phyloP scores from a whole-genome alignment of 352 stramenopile genomes.

The Phytopythium chamaehyphon region DNA sequence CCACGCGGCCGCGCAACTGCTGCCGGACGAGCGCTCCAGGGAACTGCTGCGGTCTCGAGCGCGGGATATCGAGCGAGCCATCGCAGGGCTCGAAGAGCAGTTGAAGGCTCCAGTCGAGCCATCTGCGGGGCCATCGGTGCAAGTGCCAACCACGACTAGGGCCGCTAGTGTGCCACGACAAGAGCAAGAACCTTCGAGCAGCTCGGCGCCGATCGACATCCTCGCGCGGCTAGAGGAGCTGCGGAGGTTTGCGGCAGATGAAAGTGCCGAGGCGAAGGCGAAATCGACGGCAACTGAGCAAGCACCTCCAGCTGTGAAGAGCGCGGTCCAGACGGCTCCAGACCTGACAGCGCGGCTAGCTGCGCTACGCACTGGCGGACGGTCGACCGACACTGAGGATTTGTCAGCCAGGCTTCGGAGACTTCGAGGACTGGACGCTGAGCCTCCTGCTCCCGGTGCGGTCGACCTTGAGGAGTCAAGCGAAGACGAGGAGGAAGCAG shows the following conservation, averaged over 20 bases:
- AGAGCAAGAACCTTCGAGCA: background rate
- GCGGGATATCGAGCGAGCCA: constrained; percentile 28
- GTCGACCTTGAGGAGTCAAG: background rate
- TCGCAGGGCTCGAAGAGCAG: constrained; percentile 14
- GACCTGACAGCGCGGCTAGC: constrained; percentile 39
- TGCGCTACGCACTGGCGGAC: constrained; percentile 41
- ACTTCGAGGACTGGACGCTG: constrained; percentile 16
- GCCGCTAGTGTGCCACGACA: background rate
- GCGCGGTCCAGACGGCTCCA: background rate
- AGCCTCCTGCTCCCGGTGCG: background rate
- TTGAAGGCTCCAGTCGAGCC: background rate
- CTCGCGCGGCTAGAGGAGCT: constrained; percentile 35
- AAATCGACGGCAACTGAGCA: background rate
- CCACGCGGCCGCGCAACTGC: constrained; percentile 20
- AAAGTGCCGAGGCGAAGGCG: constrained; percentile 3
- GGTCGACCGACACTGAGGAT: constrained; percentile 12
- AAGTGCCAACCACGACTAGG: too few species aligned
- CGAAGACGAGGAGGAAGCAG: constrained; percentile 13
- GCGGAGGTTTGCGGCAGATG: constrained; percentile 30
- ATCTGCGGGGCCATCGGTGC: too few species aligned
- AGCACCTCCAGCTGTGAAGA: too few species aligned
- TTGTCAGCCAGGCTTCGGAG: constrained; percentile 37
- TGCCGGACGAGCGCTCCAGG: constrained; percentile 35
- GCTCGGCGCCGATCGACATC: constrained; percentile 17
- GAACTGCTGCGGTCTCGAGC: constrained; percentile 25